A percentile compares a stretch with the other conserved stretches of the same genome.
These are phyloP conservation scores for Tulasnella sp. DNA, from an alignment of 768 basidiomycete species.

Conservation along the genomic window DNA sequence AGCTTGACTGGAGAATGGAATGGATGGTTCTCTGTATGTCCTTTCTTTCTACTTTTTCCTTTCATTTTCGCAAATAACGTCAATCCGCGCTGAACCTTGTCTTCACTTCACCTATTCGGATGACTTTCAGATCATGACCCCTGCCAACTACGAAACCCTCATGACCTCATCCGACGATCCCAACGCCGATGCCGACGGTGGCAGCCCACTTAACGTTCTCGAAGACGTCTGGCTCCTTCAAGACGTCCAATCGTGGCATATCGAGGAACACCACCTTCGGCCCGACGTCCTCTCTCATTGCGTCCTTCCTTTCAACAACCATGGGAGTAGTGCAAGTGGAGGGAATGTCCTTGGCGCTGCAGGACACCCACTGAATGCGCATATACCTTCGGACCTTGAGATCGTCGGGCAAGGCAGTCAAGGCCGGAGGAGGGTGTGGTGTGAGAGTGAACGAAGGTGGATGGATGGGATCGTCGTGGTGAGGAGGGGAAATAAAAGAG, in stretches of 20 bases:
- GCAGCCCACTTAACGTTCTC: not conserved
- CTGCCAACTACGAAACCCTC: no score
- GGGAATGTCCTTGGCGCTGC: not conserved
- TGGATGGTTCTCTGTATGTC: slow-evolving; percentile 15
- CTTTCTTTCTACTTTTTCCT: not conserved
- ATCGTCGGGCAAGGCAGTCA: not conserved
- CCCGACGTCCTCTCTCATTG: not conserved
- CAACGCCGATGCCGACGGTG: not conserved
- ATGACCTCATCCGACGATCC: no score
- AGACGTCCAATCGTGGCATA: not conserved
- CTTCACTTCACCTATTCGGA: no score
- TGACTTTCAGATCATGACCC: no score
- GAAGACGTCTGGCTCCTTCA: not conserved
- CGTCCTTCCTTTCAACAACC: not conserved
- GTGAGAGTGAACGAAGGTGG: no score
- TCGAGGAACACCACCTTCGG: not conserved
- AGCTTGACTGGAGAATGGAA: slow-evolving; percentile 18
- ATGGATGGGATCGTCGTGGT: no score
- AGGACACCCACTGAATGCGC: not conserved
- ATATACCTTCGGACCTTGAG: not conserved
- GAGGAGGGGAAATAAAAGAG: no score
- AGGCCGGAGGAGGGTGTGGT: no score
- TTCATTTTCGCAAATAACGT: not conserved
- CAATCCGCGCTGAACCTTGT: no score
- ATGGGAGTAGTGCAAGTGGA: not conserved